phyloP scores from a whole-genome alignment of 1,139 yeast species.

The Blastobotrys illinoisensis region DNA sequence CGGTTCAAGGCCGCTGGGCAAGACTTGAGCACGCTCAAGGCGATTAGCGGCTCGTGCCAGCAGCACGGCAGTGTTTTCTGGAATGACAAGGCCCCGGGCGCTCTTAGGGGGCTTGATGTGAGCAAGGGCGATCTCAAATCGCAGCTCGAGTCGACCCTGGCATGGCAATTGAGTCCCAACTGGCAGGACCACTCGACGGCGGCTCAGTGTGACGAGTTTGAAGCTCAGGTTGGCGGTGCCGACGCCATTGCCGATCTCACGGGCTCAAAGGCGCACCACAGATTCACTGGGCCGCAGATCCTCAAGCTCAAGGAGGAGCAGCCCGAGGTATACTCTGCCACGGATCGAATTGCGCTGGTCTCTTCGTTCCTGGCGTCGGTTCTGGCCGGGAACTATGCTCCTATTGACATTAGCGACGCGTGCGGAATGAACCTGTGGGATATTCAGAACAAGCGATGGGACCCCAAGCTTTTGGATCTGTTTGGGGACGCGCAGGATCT shows the following conservation, averaged over 20 bases:
- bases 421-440: conserved; percentile 91
- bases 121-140: conserved; percentile 14
- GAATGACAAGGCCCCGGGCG: conserved; percentile 45
- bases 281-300: conserved; percentile 89
- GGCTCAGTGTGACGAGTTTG: conserved; percentile 59
- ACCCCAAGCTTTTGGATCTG: conserved; percentile 44
- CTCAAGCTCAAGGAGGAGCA: conserved; percentile 58
- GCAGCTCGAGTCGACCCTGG: conserved; percentile 40
- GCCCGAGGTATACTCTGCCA: conserved; percentile 49
- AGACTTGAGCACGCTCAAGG: conserved; percentile 57
- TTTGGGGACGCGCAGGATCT: conserved; percentile 30
- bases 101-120: conserved; percentile 31
- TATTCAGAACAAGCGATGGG: conserved; percentile 47
- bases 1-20: conserved; percentile 47
- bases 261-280: conserved; percentile 83
- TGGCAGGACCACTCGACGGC: conserved; percentile 95
- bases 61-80: conserved; percentile 91
- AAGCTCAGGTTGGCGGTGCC: conserved; percentile 56
- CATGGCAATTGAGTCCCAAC: conserved; percentile 69
- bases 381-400: conserved; percentile 56
- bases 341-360: conserved; percentile 64
- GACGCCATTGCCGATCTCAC: conserved; percentile 60
- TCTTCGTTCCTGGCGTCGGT: conserved; percentile 75
- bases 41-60: conserved; percentile 83
- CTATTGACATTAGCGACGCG: conserved; percentile 78